Base-by-base conservation (phyloP, 139 green algal species). In the Micractinium conductrix region DNA sequence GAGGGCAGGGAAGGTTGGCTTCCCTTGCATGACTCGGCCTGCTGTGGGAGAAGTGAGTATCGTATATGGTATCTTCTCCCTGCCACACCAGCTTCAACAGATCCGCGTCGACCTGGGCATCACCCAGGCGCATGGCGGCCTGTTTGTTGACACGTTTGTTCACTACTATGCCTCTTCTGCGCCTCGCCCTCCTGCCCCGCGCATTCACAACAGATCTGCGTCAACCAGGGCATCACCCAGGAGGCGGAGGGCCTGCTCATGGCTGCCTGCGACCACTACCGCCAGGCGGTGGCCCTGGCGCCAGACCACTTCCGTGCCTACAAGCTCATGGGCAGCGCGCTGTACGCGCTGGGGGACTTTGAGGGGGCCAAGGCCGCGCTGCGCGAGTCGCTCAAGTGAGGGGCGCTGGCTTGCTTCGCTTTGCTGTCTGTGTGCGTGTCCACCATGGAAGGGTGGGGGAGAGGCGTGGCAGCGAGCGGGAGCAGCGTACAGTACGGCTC, bases 141-240 rank as follows among this genome's bases (percentile, higher is more conserved):
- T n/a, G n/a, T n/a, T n/a, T n/a, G n/a, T n/a, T n/a, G n/a, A n/a
- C n/a, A n/a, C n/a, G n/a, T n/a, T n/a, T n/a, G n/a, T n/a, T 58
- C 48, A 8, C 55, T 65, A 19, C 30, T 65, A n/a, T 30, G 60
- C 24, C 60, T 26, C 12, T 37, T 37, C 2, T 33, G 4, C 60
- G 1, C 60, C 26, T 30, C 48, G 48, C 48, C 10, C 14, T 58
- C 12, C 14, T 58, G 12, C 12, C 10, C 48, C 14, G 12, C 48
- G 55, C 21, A 16, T 65, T 21, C 21, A 30, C 55, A 70, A 17
- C 90, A 95, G 85, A 78, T 95, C 16, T 91, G 93, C 73, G 86
- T 96, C 53, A 96, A 96, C 84, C 58, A 95, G 80, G 93, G 93
- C 78, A 95, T 96, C 81, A 88, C 87, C 28, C 53, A 95, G 43